These are phyloP conservation scores for Russula sp. DNA, from an alignment of 768 basidiomycete genomes.

Conservation along the genomic window DNA sequence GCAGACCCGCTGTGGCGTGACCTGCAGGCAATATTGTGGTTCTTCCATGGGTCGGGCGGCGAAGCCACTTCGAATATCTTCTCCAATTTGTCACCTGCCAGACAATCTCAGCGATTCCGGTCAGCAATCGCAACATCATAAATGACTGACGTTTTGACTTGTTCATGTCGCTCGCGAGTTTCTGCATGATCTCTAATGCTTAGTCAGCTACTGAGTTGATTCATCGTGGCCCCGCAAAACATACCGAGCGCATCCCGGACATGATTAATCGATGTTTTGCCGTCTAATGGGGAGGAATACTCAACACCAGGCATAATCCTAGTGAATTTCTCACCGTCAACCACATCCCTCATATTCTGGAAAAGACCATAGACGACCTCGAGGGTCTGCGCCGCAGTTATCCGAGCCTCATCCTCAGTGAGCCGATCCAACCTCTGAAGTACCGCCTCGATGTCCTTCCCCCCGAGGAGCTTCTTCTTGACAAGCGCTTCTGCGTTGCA, in stretches of 20 bases:
- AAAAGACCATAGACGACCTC: background rate
- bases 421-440: background rate
- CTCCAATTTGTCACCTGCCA: background rate
- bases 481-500: background rate
- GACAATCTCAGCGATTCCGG: background rate
- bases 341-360: background rate
- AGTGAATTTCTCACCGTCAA: background rate
- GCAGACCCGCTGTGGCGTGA: background rate
- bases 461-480: background rate
- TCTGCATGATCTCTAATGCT: background rate
- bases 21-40: background rate
- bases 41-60: background rate
- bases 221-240: background rate
- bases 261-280: background rate
- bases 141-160: background rate
- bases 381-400: background rate
- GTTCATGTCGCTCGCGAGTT: background rate
- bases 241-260: background rate
- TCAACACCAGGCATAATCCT: background rate
- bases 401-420: background rate
- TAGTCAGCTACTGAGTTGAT: background rate
- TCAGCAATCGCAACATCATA: background rate
- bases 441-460: background rate
- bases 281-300: background rate
- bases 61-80: background rate